Conservation (phyloP, 108 stramenopile species). For the Epipyxis sp. region DNA sequence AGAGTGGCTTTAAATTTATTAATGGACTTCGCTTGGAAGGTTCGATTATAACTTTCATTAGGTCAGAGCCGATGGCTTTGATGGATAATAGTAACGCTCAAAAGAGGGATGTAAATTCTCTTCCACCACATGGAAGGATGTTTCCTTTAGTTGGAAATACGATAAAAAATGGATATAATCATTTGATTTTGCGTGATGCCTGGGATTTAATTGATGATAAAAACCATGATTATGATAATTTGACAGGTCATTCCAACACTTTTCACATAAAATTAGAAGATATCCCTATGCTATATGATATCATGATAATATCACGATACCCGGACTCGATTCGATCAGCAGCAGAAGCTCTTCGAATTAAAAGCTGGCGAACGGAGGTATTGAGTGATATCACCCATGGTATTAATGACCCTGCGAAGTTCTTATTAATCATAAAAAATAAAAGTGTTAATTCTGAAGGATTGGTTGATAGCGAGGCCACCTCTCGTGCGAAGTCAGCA, state of each 20-base stretch:
- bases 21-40: too few species aligned
- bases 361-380: not conserved
- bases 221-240: not conserved
- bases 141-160: not conserved
- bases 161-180: not conserved
- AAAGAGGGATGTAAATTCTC: not conserved
- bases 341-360: not conserved
- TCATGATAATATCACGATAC: not conserved
- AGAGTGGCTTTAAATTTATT: too few species aligned
- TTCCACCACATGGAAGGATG: not conserved
- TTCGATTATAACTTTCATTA: not conserved
- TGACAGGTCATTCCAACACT: not conserved
- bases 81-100: not conserved
- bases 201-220: slow-evolving; percentile 7
- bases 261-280: not conserved
- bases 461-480: too few species aligned
- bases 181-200: slow-evolving; percentile 18
- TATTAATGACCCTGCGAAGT: not conserved
- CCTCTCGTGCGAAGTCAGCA: not conserved
- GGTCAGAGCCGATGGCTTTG: not conserved
- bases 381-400: not conserved
- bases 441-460: not conserved
- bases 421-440: not conserved
- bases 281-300: not conserved
- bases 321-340: not conserved